Base-by-base conservation (phyloP, 228 moss, liverwort and hornwort species). In the Sphagnum fallax region DNA sequence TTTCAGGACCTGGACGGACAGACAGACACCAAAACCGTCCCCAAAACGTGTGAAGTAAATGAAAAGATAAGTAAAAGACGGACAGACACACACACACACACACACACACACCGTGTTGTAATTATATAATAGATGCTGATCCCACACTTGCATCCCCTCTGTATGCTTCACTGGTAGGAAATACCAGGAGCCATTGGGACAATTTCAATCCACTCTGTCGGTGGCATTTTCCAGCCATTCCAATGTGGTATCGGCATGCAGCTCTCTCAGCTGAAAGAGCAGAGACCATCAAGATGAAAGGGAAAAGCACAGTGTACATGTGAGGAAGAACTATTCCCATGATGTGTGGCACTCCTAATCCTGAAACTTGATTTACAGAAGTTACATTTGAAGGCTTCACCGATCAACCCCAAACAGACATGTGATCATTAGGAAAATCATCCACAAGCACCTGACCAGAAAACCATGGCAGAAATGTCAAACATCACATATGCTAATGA, bases 261-360 rank as follows among this genome's bases (percentile, higher is more conserved):
- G 74, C 89, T 75, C 77, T 85, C 77, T 96, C 96, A 55, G 93
- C 93, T 63, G 86, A 88, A 48, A 96, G 79, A 58, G 93, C 96
- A 60, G 89, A 86, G 15, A 89, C 68, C 77, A 96, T 72, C 75
- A 96, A 76, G 52, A 85, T 61, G 52, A 88, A 63, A 2, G 96
- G 96, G 13, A 96, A 82, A 48, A 90, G 74, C 70, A 93, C 89
- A 18, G 74, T 83, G 63, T 75, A 78, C 2, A 96, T 8, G 74
- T 89, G 91, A 9, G 93, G 89, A 51, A 96, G 76, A 12, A 96
- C 91, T 50, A 91, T 89, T 49, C 86, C 84, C 93, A 96, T 81
- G 51, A 92, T 84, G 66, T 93, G 93, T 57, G 96, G 89, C 72
- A 81, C 76, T 51, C 89, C 96, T 47, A 90, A 75, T 51, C 89